Conservation (phyloP, 208 protist species). For the Acanthamoeba royreba region DNA sequence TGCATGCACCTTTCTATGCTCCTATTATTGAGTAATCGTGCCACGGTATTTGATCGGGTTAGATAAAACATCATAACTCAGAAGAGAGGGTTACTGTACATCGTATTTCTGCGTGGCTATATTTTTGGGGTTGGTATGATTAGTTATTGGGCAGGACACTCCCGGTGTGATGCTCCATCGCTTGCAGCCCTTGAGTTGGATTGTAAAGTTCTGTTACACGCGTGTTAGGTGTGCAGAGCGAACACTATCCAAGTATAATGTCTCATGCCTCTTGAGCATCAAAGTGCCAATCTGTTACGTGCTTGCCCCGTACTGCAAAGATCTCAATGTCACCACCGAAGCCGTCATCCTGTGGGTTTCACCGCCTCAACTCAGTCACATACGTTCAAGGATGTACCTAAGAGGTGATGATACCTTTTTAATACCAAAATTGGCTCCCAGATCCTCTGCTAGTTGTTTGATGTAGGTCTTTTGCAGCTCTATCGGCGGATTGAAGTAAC, state of each 20-base stretch:
- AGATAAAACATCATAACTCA: neutral
- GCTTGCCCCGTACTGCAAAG: constrained; percentile 11
- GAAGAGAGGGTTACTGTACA: neutral
- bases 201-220: neutral
- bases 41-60: neutral
- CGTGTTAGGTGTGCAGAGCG: neutral
- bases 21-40: neutral
- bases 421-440: constrained; percentile 10
- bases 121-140: constrained; percentile 32
- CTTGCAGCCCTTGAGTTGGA: neutral
- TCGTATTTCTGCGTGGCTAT: neutral
- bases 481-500: neutral
- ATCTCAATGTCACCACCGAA: constrained; percentile 27
- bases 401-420: too few species aligned
- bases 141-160: neutral
- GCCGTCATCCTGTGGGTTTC: constrained; percentile 6
- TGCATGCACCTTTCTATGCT: constrained; percentile 22
- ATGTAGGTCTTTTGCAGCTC: constrained; percentile 17
- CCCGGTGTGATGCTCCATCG: neutral
- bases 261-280: neutral
- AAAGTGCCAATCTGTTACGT: constrained; percentile 36
- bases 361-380: too few species aligned
- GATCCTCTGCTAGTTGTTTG: constrained; percentile 16
- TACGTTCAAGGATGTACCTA: too few species aligned
- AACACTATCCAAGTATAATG: neutral